These are phyloP conservation scores for Apocynum venetum DNA, from an alignment of 257 asterid species.

Conservation along the genomic window DNA sequence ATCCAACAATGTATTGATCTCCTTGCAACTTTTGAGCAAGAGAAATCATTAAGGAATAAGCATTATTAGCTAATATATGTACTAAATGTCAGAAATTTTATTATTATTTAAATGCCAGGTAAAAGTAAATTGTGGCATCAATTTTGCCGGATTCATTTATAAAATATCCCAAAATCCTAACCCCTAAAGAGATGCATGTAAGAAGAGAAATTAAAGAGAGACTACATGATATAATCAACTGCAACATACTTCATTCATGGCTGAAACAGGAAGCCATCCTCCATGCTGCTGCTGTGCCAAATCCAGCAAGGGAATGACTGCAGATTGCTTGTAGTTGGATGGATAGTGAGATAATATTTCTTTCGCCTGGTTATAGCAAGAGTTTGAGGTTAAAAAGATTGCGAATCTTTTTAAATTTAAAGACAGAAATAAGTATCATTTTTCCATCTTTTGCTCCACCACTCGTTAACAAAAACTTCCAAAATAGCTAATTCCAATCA, in stretches of 20 bases:
- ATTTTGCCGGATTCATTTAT: neutral
- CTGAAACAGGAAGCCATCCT: conserved; percentile 99
- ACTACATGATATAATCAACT: conserved; percentile 5
- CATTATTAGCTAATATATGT: neutral
- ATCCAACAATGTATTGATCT: neutral
- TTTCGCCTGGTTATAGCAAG: conserved; percentile 50
- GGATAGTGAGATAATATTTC: conserved; percentile 92
- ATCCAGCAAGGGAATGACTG: conserved; percentile 90
- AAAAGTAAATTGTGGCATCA: neutral
- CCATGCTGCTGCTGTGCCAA: conserved; percentile 98
- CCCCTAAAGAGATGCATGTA: neutral
- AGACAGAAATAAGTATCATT: neutral
- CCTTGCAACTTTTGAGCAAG: neutral
- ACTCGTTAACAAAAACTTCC: neutral
- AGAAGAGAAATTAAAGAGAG: conserved; percentile 12
- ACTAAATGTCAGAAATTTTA: neutral
- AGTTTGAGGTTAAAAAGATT: neutral
- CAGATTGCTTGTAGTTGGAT: conserved; percentile 93
- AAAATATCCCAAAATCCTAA: conserved; percentile 6
- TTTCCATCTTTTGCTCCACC: neutral
- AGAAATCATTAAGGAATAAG: neutral
- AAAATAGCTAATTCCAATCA: neutral
- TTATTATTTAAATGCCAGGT: neutral
- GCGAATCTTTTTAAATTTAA: neutral
- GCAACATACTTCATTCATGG: conserved; percentile 86